A percentile compares a stretch with the other conserved stretches of the same genome.
These are phyloP conservation scores for Solanum chmielewskii DNA, from an alignment of 257 asterid species.

Conservation along the genomic window DNA sequence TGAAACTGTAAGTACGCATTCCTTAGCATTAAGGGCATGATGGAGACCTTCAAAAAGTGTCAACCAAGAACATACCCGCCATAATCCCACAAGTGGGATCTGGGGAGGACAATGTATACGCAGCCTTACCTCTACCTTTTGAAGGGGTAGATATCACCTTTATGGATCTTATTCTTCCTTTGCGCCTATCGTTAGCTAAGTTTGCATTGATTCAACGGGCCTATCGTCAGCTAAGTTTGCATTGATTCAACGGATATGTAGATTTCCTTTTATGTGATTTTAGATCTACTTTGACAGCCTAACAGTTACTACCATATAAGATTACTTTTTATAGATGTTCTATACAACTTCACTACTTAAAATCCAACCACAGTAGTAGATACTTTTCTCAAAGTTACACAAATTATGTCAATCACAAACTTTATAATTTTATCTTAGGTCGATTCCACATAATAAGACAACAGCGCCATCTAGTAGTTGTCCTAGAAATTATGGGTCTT, in stretches of 20 bases:
- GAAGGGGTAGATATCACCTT: background rate
- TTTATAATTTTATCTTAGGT: background rate
- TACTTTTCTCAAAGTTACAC: background rate
- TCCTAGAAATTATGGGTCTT: background rate
- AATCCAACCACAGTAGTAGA: background rate
- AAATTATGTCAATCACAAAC: background rate
- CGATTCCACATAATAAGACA: background rate
- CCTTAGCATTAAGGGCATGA: background rate
- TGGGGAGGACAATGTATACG: background rate
- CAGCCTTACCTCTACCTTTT: background rate
- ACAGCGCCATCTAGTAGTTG: background rate
- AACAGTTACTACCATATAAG: background rate
- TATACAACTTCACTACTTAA: background rate
- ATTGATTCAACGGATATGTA: background rate
- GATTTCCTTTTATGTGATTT: background rate
- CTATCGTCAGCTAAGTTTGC: background rate
- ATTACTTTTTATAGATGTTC: background rate
- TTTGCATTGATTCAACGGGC: background rate
- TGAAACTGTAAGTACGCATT: background rate
- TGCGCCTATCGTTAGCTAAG: background rate
- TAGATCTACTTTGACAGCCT: background rate
- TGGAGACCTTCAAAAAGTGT: background rate
- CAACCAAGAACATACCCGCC: background rate
- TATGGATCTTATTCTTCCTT: background rate
- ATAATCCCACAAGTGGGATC: background rate